Conservation (phyloP, 768 basidiomycete genomes). For the Lactifluus subvellereus region DNA sequence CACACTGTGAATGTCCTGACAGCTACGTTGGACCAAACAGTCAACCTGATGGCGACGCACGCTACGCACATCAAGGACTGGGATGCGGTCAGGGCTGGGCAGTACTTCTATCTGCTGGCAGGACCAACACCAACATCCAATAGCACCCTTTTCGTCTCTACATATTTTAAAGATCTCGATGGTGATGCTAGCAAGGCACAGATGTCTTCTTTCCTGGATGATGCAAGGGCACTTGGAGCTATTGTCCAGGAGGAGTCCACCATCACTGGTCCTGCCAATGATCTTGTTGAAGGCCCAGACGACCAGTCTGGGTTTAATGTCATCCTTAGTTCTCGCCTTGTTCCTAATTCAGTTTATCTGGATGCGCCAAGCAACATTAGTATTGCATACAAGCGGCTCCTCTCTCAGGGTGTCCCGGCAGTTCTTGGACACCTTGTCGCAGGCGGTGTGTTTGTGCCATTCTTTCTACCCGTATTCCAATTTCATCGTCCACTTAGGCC, state of each 20-base stretch:
- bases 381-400: slow-evolving; percentile 4
- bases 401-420: slow-evolving; percentile 3
- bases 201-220: slow-evolving; percentile 13
- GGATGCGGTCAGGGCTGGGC: neutral
- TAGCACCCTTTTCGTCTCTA: slow-evolving; percentile 13
- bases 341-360: neutral
- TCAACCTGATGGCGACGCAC: slow-evolving; percentile 31
- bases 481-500: no score
- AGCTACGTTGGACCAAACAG: slow-evolving; percentile 34
- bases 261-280: slow-evolving; percentile 5
- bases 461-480: no score
- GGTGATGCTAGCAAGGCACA: slow-evolving; percentile 20
- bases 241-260: neutral
- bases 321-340: slow-evolving; percentile 19
- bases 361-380: slow-evolving; percentile 6
- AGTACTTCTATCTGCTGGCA: slow-evolving; percentile 30
- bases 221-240: slow-evolving; percentile 22
- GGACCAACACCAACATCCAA: slow-evolving; percentile 1
- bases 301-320: slow-evolving; percentile 14
- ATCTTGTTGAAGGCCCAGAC: slow-evolving; percentile 7
- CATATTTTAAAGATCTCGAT: slow-evolving; percentile 20
- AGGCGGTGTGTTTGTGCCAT: no score
- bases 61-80: slow-evolving; percentile 1
- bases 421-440: no score
- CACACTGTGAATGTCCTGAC: slow-evolving; percentile 29